Conservation (phyloP, 1,284 basidiomycete genomes). For the Ustilago loliicola region DNA sequence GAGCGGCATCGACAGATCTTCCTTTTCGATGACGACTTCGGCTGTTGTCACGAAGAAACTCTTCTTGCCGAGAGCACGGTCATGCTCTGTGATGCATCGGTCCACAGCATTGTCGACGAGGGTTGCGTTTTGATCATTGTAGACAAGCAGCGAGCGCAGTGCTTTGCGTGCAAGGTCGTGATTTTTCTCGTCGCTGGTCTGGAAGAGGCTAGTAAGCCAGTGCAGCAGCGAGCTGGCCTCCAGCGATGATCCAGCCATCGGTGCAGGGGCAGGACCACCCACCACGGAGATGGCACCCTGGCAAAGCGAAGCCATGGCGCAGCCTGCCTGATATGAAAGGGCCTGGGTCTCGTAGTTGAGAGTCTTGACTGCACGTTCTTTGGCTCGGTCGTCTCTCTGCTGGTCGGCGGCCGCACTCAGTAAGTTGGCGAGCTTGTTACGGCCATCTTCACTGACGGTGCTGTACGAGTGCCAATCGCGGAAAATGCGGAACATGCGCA, state of each 20-base stretch:
- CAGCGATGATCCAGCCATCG: conserved; percentile 78
- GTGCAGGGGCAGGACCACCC: conserved; percentile 83
- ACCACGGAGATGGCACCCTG: conserved; percentile 55
- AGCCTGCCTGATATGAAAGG: conserved; percentile 80
- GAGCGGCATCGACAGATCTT: conserved; percentile 78
- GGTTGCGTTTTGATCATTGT: conserved; percentile 76
- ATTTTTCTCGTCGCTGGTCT: conserved; percentile 68
- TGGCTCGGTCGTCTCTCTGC: conserved; percentile 72
- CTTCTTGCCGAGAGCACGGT: conserved; percentile 71
- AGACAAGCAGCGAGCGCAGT: conserved; percentile 79
- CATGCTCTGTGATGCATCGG: conserved; percentile 78
- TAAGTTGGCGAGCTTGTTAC: conserved; percentile 81
- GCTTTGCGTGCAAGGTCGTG: conserved; percentile 76
- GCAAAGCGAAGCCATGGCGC: conserved; percentile 80
- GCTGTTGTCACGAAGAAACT: conserved; percentile 84
- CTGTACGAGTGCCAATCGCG: conserved; percentile 95
- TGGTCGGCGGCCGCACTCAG: conserved; percentile 78
- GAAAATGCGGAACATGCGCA: conserved; percentile 85
- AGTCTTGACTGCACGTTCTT: conserved; percentile 70
- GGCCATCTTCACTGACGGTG: conserved; percentile 80
- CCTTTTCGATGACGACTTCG: conserved; percentile 78
- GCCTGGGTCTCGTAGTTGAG: conserved; percentile 75
- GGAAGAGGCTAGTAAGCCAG: conserved; percentile 73
- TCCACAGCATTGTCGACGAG: conserved; percentile 80
- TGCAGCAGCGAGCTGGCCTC: conserved; percentile 72